phyloP scores from a whole-genome alignment of 805 yeast species.

The Kazachstania bromeliacearum region DNA sequence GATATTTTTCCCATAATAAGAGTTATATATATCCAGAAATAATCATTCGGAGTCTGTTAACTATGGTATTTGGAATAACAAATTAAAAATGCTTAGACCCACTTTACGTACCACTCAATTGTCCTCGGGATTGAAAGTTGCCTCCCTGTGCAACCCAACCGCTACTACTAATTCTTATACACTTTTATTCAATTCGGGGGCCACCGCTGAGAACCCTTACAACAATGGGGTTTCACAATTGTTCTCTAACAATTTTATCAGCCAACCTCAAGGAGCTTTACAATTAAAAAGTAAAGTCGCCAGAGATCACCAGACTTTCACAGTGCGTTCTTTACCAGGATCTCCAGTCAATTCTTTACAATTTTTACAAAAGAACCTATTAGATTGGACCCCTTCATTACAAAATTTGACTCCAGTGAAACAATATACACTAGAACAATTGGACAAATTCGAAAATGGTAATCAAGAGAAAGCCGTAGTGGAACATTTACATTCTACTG shows the following conservation, averaged over 20 bases:
- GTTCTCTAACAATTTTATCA: constrained; percentile 29
- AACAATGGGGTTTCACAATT: constrained; percentile 74
- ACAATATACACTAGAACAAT: constrained; percentile 40
- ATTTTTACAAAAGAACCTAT: constrained; percentile 36
- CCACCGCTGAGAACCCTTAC: constrained; percentile 69
- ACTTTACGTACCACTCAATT: constrained; percentile 49
- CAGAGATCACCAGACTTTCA: constrained; percentile 57
- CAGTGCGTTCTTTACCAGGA: constrained; percentile 44
- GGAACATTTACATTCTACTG: constrained; percentile 73
- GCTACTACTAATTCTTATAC: constrained; percentile 36
- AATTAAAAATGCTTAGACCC: too few relatives aligned
- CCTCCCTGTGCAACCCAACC: constrained; percentile 52
- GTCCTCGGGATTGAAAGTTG: constrained; percentile 65
- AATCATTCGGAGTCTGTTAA: too few relatives aligned
- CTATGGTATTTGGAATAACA: too few relatives aligned
- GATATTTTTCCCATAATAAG: too few relatives aligned
- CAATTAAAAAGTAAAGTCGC: constrained; percentile 15
- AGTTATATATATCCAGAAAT: too few relatives aligned
- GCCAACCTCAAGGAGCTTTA: neutral
- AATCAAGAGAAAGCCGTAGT: constrained; percentile 47
- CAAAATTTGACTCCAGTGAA: constrained; percentile 30
- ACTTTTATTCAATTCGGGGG: constrained; percentile 70
- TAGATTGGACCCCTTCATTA: constrained; percentile 1
- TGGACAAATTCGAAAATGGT: constrained; percentile 43
- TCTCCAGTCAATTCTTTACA: constrained; percentile 44